Percentiles rank a stretch among this genome's conserved stretches.
Conservation (phyloP, 768 basidiomycete species). For the Naganishia vaughanmartiniae region DNA sequence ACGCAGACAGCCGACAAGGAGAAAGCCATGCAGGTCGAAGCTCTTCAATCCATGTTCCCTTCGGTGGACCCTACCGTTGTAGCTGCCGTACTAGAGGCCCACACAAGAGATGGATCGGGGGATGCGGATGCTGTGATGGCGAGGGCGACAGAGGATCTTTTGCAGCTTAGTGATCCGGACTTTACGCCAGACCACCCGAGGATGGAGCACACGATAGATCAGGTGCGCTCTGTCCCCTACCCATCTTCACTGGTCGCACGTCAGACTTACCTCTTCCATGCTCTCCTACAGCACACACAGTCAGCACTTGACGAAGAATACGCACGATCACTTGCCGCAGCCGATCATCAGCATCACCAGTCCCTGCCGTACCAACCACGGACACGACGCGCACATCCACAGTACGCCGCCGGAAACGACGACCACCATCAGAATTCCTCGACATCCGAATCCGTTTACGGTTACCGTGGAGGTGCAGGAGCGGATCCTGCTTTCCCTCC, state of each 20-base stretch:
- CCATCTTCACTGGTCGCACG: no score
- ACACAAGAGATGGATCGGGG: background rate
- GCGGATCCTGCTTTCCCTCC: background rate
- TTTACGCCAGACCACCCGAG: slow-evolving; percentile 35
- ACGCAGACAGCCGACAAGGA: no score
- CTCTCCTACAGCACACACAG: slow-evolving; percentile 37
- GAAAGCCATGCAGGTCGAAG: slow-evolving; percentile 21
- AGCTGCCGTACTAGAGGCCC: slow-evolving; percentile 47
- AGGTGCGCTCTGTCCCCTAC: background rate
- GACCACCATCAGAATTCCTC: background rate
- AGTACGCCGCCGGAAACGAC: background rate
- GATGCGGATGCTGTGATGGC: slow-evolving; percentile 35
- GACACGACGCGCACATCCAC: slow-evolving; percentile 32
- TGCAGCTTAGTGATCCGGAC: slow-evolving; percentile 50
- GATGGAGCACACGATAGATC: background rate
- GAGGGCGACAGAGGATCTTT: slow-evolving; percentile 49
- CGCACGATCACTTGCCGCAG: slow-evolving; percentile 48
- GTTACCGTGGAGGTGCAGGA: slow-evolving; percentile 23
- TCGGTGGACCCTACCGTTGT: slow-evolving; percentile 47
- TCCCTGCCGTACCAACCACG: slow-evolving; percentile 50
- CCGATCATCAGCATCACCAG: slow-evolving; percentile 41
- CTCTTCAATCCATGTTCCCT: slow-evolving; percentile 47
- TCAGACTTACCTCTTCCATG: background rate
- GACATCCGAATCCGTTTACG: slow-evolving; percentile 6
- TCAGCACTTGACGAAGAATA: slow-evolving; percentile 50